Evolutionary conservation across 2,329 filamentous ascomycete species (phyloP).

Genomic region (Cordyceps cicadae): DNA sequence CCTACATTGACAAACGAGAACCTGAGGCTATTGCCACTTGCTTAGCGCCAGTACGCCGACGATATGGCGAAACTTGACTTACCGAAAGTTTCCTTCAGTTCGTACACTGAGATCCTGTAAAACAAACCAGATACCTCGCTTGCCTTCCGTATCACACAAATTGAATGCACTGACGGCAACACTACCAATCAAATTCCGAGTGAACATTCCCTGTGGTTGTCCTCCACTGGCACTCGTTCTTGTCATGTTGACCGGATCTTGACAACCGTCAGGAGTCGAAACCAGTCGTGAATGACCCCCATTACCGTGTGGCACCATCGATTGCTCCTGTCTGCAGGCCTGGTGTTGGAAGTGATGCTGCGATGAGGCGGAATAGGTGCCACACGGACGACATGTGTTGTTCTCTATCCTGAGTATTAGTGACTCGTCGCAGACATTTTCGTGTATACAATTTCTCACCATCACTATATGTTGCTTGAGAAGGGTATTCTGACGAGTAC

Average conservation of each 20-base stretch:
- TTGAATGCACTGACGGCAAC: conserved; percentile 81
- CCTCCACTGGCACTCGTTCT: conserved; percentile 28
- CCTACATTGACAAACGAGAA: conserved; percentile 83
- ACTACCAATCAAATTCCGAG: conserved; percentile 88
- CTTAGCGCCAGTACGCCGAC: background rate
- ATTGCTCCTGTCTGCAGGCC: conserved; percentile 15
- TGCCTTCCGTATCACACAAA: conserved; percentile 68
- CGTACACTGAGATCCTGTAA: conserved; percentile 90
- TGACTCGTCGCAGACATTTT: background rate
- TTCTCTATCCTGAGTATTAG: conserved; percentile 14
- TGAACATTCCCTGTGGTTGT: conserved; percentile 77
- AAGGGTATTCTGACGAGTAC: conserved; percentile 28
- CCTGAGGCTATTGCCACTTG: conserved; percentile 39
- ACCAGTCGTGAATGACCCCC: conserved; percentile 11
- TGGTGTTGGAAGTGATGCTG: conserved; percentile 30
- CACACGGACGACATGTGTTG: conserved; percentile 23
- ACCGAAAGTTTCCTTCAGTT: conserved; percentile 88
- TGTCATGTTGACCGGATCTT: conserved; percentile 24
- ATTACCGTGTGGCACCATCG: conserved; percentile 21
- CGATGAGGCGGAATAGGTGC: conserved; percentile 28
- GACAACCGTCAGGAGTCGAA: conserved; percentile 16
- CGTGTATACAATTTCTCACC: conserved; percentile 17
- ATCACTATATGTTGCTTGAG: conserved; percentile 24
- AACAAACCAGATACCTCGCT: conserved; percentile 92
- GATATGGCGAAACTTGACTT: conserved; percentile 19